Conservation (phyloP, 331 rosid species). For the Pyrus hybrid region DNA sequence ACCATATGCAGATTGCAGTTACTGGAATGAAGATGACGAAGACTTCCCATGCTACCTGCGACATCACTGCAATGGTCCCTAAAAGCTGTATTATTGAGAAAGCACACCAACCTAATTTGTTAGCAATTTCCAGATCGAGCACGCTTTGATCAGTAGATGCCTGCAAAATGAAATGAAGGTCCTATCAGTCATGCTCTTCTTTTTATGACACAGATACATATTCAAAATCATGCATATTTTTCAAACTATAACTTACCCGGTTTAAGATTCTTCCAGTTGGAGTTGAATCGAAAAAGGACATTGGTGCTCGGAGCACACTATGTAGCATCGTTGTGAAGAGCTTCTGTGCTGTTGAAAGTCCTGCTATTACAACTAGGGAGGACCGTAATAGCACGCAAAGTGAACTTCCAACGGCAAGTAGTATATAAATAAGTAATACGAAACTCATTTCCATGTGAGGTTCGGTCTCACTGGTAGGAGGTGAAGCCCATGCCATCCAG, state of each 20-base stretch:
- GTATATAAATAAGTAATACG: slow-evolving; percentile 49
- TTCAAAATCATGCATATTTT: not conserved
- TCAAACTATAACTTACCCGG: slow-evolving; percentile 44
- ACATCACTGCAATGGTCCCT: slow-evolving; percentile 92
- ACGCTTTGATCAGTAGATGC: slow-evolving; percentile 92
- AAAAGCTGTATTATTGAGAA: slow-evolving; percentile 73
- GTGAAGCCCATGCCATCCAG: slow-evolving; percentile 99
- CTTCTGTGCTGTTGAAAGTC: slow-evolving; percentile 73
- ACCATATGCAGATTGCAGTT: slow-evolving; percentile 81
- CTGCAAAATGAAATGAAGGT: slow-evolving; percentile 32
- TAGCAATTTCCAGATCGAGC: slow-evolving; percentile 76
- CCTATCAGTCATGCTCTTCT: not conserved
- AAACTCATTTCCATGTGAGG: slow-evolving; percentile 43
- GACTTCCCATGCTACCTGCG: slow-evolving; percentile 96
- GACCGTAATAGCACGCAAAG: slow-evolving; percentile 57
- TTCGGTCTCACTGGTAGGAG: slow-evolving; percentile 51
- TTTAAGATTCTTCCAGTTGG: slow-evolving; percentile 92
- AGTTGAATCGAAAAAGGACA: slow-evolving; percentile 91
- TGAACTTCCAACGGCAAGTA: slow-evolving; percentile 67
- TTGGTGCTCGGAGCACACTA: slow-evolving; percentile 67
- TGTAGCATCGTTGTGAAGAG: slow-evolving; percentile 69
- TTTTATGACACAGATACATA: not conserved
- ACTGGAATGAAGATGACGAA: slow-evolving; percentile 85
- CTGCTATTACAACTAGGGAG: slow-evolving; percentile 44
- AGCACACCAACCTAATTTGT: slow-evolving; percentile 82